phyloP scores from a whole-genome alignment of 2,329 filamentous ascomycete species.

The Sarocladium oryzae region DNA sequence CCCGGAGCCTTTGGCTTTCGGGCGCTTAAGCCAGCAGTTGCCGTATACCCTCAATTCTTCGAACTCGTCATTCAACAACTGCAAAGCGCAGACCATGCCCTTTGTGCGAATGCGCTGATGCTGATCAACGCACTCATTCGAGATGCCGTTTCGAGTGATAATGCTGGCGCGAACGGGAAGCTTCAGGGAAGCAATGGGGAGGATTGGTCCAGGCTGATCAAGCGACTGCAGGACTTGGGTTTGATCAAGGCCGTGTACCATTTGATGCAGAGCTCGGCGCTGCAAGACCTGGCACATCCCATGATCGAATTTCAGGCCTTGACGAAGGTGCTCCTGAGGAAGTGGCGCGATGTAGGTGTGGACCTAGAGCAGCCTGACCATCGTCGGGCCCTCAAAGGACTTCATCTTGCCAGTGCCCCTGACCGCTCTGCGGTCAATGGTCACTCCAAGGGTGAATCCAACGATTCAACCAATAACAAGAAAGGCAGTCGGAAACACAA shows the following conservation, averaged over 20 bases:
- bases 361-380: slow-evolving; percentile 86
- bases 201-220: slow-evolving; percentile 95
- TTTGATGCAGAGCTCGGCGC: slow-evolving; percentile 87
- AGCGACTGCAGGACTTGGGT: slow-evolving; percentile 84
- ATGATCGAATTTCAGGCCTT: slow-evolving; percentile 88
- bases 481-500: slow-evolving; percentile 68
- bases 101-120: slow-evolving; percentile 93
- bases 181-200: slow-evolving; percentile 34
- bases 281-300: slow-evolving; percentile 86
- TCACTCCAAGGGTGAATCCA: slow-evolving; percentile 29
- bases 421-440: slow-evolving; percentile 41
- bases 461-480: slow-evolving; percentile 29
- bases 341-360: slow-evolving; percentile 80
- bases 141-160: slow-evolving; percentile 76
- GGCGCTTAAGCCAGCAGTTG: slow-evolving; percentile 84
- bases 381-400: slow-evolving; percentile 73
- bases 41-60: slow-evolving; percentile 87
- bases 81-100: slow-evolving; percentile 86
- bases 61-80: slow-evolving; percentile 89
- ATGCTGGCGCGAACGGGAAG: slow-evolving; percentile 32
- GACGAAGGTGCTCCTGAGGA: slow-evolving; percentile 78
- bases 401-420: slow-evolving; percentile 77
- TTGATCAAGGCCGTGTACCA: slow-evolving; percentile 87
- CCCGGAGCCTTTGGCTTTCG: slow-evolving; percentile 77
- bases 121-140: slow-evolving; percentile 92